Evolutionary conservation across 768 basidiomycete genomes (phyloP).

Genomic region (Serendipita vermifera): DNA sequence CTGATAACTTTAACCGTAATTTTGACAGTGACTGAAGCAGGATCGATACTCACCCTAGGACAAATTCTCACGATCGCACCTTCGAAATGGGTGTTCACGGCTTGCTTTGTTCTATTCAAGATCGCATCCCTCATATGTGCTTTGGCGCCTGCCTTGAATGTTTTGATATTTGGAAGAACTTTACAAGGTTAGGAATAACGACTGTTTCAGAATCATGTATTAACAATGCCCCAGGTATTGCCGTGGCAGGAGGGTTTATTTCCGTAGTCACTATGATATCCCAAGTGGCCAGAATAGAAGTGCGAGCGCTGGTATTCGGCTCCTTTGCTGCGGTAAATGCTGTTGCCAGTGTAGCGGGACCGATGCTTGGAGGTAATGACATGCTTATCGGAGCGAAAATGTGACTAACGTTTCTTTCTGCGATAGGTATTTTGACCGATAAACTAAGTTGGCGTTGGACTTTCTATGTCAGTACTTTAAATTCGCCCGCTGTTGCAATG

Average conservation of each 20-base stretch:
- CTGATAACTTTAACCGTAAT: not conserved
- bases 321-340: too few species aligned
- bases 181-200: conserved; percentile 17
- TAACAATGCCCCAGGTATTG: too few species aligned
- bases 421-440: conserved; percentile 2
- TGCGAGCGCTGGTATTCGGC: too few species aligned
- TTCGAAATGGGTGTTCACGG: conserved; percentile 24
- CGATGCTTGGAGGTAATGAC: too few species aligned
- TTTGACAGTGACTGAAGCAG: conserved; percentile 18
- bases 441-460: conserved; percentile 28
- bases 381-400: too few species aligned
- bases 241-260: not conserved
- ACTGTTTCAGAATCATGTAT: too few species aligned
- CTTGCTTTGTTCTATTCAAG: conserved; percentile 24
- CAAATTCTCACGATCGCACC: conserved; percentile 23
- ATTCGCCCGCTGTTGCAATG: too few species aligned
- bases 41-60: conserved; percentile 23
- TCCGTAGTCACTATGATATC: not conserved
- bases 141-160: conserved; percentile 19
- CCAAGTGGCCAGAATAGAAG: not conserved
- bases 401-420: too few species aligned
- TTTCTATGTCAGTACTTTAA: too few species aligned
- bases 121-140: conserved; percentile 18
- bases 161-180: conserved; percentile 33
- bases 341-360: too few species aligned